Evolutionary conservation across 2,329 filamentous ascomycete species (phyloP).

Genomic region (Calonectria honghensis): DNA sequence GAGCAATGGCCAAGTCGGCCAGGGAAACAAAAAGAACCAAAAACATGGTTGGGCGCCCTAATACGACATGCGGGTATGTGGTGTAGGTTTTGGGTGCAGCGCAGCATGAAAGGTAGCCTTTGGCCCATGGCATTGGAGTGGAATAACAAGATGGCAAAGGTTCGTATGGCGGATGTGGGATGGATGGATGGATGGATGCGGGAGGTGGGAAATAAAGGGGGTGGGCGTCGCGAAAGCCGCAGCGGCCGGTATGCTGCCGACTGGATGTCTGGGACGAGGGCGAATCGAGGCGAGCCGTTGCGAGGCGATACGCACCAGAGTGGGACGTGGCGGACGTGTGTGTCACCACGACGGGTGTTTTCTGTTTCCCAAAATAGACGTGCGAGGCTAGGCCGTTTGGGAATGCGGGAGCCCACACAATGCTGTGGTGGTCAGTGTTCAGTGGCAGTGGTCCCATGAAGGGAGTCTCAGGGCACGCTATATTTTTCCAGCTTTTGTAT

Average conservation of each 20-base stretch:
- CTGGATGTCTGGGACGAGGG: constrained; percentile 14
- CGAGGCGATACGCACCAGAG: constrained; percentile 28
- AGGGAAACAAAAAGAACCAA: neutral
- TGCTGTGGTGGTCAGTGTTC: constrained; percentile 15
- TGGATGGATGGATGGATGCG: constrained; percentile 7
- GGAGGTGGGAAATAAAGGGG: constrained; percentile 28
- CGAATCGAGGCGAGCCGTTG: constrained; percentile 28
- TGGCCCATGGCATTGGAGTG: neutral
- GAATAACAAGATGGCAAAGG: neutral
- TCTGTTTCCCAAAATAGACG: constrained; percentile 22
- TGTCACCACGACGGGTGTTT: constrained; percentile 9
- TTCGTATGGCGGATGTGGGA: constrained; percentile 15
- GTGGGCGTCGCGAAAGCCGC: constrained; percentile 17
- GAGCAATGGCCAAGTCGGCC: constrained; percentile 11
- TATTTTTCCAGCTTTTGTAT: neutral
- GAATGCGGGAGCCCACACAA: constrained; percentile 5
- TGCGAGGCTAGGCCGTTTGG: constrained; percentile 5
- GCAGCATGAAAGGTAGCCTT: neutral
- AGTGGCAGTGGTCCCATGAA: constrained; percentile 4
- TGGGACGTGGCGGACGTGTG: constrained; percentile 27
- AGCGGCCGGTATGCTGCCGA: constrained; percentile 27
- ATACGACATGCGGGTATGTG: constrained; percentile 13
- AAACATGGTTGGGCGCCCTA: constrained; percentile 11
- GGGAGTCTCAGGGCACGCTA: constrained; percentile 1
- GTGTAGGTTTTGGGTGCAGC: constrained; percentile 4